Conservation (phyloP, 371 early-diverging fungal species). For the Circinella umbellata region DNA sequence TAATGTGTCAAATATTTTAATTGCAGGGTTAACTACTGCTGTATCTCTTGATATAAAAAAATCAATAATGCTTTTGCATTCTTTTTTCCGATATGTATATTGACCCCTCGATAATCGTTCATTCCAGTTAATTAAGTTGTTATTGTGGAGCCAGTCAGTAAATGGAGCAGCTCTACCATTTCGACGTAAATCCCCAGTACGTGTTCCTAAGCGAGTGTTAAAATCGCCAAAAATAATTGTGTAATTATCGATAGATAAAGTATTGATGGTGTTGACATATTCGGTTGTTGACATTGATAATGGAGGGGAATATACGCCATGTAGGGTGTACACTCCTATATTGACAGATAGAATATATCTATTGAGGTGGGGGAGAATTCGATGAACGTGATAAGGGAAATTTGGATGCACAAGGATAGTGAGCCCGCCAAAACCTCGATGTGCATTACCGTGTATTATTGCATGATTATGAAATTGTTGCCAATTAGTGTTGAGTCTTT, state of each 20-base stretch:
- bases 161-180: background rate
- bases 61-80: constrained; percentile 12
- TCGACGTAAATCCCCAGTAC: background rate
- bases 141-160: background rate
- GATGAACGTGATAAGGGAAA: constrained; percentile 2
- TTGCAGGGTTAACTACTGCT: background rate
- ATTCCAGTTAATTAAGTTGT: constrained; percentile 1
- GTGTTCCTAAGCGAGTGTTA: constrained; percentile 11
- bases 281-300: no score
- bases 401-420: constrained; percentile 1
- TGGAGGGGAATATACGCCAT: background rate
- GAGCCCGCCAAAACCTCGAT: constrained; percentile 4
- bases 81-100: no score
- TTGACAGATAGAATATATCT: background rate
- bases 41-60: background rate
- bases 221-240: constrained; percentile 12
- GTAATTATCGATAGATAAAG: background rate
- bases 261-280: background rate
- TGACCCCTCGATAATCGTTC: background rate
- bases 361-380: background rate
- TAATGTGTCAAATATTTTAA: background rate
- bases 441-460: background rate
- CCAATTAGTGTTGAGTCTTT: constrained; percentile 9
- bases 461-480: constrained; percentile 10
- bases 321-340: background rate